Conservation (phyloP, 257 asterid species). For the Ajuga chamaepitys region DNA sequence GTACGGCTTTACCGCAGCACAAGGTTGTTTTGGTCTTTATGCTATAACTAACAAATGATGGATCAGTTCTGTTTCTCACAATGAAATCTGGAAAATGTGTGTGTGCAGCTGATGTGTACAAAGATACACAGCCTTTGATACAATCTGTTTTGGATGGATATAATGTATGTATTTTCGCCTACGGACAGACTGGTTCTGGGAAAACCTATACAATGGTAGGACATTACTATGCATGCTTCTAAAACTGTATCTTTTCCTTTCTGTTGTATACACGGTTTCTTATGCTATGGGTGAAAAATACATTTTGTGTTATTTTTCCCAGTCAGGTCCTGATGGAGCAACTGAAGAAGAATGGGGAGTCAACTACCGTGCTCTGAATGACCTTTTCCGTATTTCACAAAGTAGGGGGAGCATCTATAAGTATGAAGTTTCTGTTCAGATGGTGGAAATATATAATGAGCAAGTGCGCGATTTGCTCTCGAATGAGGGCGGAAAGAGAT, state of each 20-base stretch:
- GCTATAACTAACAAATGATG: neutral
- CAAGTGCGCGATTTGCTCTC: slow-evolving; percentile 95
- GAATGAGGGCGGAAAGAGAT: slow-evolving; percentile 61
- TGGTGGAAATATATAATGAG: slow-evolving; percentile 95
- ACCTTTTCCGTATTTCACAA: slow-evolving; percentile 71
- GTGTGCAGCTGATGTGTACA: slow-evolving; percentile 67
- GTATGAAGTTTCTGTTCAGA: slow-evolving; percentile 82
- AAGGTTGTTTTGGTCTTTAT: slow-evolving; percentile 62
- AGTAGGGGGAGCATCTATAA: slow-evolving; percentile 40
- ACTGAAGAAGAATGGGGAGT: slow-evolving; percentile 91
- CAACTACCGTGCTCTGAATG: slow-evolving; percentile 81
- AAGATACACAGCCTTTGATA: slow-evolving; percentile 75
- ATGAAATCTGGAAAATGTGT: neutral
- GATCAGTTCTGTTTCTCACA: neutral
- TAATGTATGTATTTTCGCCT: slow-evolving; percentile 88
- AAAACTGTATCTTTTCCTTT: neutral
- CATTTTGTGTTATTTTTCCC: slow-evolving; percentile 12
- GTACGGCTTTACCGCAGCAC: slow-evolving; percentile 64
- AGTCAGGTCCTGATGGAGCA: slow-evolving; percentile 91
- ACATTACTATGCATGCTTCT: neutral
- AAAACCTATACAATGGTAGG: slow-evolving; percentile 94
- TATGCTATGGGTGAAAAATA: slow-evolving; percentile 11
- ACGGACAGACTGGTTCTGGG: slow-evolving; percentile 98
- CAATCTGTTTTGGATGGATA: slow-evolving; percentile 97
- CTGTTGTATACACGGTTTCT: neutral